Evolutionary conservation across 176 grass and related monocot species (phyloP), one percentile per base, ranked within the genome.

Genomic region (Thalia dealbata): DNA sequence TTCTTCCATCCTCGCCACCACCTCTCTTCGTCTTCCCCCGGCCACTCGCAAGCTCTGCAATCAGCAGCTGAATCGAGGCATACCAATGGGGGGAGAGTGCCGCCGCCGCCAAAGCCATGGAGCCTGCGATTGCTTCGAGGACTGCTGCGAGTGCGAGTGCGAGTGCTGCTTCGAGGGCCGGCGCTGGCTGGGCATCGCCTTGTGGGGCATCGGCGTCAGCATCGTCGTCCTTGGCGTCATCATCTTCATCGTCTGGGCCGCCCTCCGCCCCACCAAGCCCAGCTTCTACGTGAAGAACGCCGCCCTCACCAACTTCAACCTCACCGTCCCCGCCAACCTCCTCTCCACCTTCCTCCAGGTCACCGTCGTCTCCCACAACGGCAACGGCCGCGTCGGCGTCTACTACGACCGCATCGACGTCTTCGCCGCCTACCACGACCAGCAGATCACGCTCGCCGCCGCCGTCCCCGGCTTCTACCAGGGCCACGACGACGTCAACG

Each of bases 241-340:
- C 84, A 79, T 83, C 21, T 73, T 96, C 74, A 81, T 89, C 81
- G 65, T 91, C 76, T 96, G 86, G 77, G 88, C 91, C 61, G 76
- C 70, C 1, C 84, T 96, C 0, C 92, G 46, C 65, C 92, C 92
- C 13, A 86, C 86, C 83, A 91, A 96, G 78, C 88, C 92, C 0
- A 78, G 84, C 51, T 96, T 96, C 84, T 82, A 89, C 86, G 83
- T 96, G 72, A 86, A 87, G 79, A 82, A 91, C 79, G 81, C 84
- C 8, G 55, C 88, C 69, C 73, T 96, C 26, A 80, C 8, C 22
- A 46, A 60, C 73, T 80, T 96, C 83, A 80, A 86, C 83, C 78
- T 86, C 61, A 77, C 81, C 72, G 72, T 83, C 81, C 5, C 91
- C 91, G 0, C 59, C 88, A 68, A 68, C 65, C 32, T 68, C 0